phyloP scores from a whole-genome alignment of 495 filamentous ascomycete genomes.

The Pseudevernia furfuracea region DNA sequence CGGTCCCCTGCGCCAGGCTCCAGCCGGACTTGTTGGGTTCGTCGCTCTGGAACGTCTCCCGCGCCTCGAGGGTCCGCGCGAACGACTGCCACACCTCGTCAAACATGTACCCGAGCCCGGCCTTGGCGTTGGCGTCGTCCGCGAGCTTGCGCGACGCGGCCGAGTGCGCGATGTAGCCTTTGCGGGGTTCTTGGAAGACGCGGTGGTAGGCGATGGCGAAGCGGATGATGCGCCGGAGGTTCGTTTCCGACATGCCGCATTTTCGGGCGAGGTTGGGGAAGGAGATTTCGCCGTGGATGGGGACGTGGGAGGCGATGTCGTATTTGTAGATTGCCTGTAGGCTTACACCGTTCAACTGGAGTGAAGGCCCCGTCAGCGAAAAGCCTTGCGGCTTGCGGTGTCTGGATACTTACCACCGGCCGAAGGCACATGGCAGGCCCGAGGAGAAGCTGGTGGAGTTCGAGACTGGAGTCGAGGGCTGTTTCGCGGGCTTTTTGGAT shows the following conservation, averaged over 20 bases:
- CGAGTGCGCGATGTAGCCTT: conserved; percentile 47
- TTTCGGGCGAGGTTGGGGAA: conserved; percentile 37
- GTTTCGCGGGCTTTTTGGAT: conserved; percentile 19
- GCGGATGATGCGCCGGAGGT: conserved; percentile 46
- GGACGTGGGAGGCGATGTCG: conserved; percentile 29
- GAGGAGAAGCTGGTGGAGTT: conserved; percentile 24
- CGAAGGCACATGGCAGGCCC: conserved; percentile 20
- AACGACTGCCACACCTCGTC: conserved; percentile 21
- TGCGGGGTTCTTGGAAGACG: conserved; percentile 46
- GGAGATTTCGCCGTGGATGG: conserved; percentile 35
- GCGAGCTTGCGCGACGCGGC: conserved; percentile 40
- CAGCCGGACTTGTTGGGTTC: neutral
- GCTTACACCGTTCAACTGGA: conserved; percentile 18
- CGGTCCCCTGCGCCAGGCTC: conserved; percentile 14
- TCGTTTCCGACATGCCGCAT: conserved; percentile 36
- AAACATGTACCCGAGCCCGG: conserved; percentile 41
- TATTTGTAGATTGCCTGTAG: conserved; percentile 34
- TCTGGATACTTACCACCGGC: conserved; percentile 15
- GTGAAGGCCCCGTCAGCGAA: neutral
- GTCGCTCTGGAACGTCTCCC: neutral
- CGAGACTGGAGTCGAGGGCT: conserved; percentile 22
- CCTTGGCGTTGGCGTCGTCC: conserved; percentile 36
- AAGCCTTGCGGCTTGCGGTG: neutral
- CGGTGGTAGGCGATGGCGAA: conserved; percentile 45
- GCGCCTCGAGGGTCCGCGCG: conserved; percentile 3